These are phyloP conservation scores for Pichia sp. DNA, from an alignment of 1,139 yeast genomes.

Conservation along the genomic window DNA sequence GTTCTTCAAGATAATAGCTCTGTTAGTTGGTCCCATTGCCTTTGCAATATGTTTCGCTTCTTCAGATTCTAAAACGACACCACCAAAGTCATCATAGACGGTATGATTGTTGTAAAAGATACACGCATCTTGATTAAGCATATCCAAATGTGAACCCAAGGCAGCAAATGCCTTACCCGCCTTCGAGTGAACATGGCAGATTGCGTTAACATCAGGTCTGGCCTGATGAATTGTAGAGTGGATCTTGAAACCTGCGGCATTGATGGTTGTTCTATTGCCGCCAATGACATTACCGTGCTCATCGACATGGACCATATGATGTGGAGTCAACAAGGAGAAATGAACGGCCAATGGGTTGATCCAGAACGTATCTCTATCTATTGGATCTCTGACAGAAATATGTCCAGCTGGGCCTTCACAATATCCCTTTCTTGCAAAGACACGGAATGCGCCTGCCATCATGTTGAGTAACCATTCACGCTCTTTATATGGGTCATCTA, in stretches of 20 bases:
- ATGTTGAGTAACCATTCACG: constrained; percentile 68
- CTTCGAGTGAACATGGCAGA: constrained; percentile 76
- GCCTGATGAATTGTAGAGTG: constrained; percentile 76
- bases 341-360: constrained; percentile 76
- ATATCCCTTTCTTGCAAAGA: constrained; percentile 70
- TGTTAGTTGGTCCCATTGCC: constrained; percentile 60
- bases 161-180: constrained; percentile 76
- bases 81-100: constrained; percentile 72
- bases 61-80: constrained; percentile 68
- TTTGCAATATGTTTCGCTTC: constrained; percentile 70
- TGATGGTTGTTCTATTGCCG: constrained; percentile 44
- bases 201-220: constrained; percentile 78
- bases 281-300: constrained; percentile 59
- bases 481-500: constrained; percentile 48
- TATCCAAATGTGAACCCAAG: constrained; percentile 68
- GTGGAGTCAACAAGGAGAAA: constrained; percentile 64
- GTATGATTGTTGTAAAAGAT: constrained; percentile 62
- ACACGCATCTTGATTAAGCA: constrained; percentile 81
- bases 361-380: constrained; percentile 71
- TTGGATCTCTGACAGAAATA: constrained; percentile 76
- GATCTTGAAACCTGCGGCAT: constrained; percentile 80
- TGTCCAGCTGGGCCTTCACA: constrained; percentile 84
- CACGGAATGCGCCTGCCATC: constrained; percentile 80
- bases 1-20: constrained; percentile 64
- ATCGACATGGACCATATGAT: constrained; percentile 77